Percentiles rank a stretch among this genome's conserved stretches.
Conservation (phyloP, 805 yeast genomes). For the Zygosaccharomyces bailii region DNA sequence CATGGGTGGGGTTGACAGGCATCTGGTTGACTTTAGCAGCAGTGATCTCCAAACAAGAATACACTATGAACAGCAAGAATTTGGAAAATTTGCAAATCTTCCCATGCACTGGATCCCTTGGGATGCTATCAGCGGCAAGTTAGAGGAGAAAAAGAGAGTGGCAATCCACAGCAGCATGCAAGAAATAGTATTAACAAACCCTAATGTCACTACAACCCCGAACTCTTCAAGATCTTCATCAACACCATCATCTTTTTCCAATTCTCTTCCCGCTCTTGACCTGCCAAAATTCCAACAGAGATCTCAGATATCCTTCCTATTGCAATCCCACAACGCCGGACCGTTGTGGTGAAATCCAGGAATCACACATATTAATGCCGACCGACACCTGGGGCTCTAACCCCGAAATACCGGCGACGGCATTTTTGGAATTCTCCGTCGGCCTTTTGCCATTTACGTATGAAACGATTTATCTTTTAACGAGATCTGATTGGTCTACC, state of each 20-base stretch:
- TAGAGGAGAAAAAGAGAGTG: slow-evolving; percentile 2
- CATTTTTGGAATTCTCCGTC: background rate
- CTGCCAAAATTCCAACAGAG: slow-evolving; percentile 14
- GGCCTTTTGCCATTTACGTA: background rate
- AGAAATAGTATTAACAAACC: slow-evolving; percentile 11
- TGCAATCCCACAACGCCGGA: slow-evolving; percentile 9
- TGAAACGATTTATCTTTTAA: slow-evolving; percentile 7
- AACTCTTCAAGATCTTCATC: background rate
- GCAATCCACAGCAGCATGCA: slow-evolving; percentile 16
- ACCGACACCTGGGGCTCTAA: background rate
- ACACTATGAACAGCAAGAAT: slow-evolving; percentile 27
- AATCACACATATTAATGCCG: background rate
- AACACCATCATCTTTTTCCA: background rate
- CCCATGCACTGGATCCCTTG: slow-evolving; percentile 33
- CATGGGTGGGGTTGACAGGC: slow-evolving; percentile 24
- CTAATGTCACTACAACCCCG: background rate
- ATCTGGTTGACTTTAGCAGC: slow-evolving; percentile 6
- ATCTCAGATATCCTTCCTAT: slow-evolving; percentile 1
- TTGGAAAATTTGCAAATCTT: slow-evolving; percentile 22
- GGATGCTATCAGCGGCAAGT: slow-evolving; percentile 9
- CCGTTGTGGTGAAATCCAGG: slow-evolving; percentile 16
- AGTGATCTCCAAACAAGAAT: slow-evolving; percentile 13
- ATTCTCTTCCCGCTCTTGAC: background rate
- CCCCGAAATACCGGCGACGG: background rate
- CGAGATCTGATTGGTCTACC: slow-evolving; percentile 16